A percentile compares a stretch with the other conserved stretches of the same genome.
Evolutionary conservation across 176 grass and related monocot species (phyloP).

Genomic region (Aegilops longissima): DNA sequence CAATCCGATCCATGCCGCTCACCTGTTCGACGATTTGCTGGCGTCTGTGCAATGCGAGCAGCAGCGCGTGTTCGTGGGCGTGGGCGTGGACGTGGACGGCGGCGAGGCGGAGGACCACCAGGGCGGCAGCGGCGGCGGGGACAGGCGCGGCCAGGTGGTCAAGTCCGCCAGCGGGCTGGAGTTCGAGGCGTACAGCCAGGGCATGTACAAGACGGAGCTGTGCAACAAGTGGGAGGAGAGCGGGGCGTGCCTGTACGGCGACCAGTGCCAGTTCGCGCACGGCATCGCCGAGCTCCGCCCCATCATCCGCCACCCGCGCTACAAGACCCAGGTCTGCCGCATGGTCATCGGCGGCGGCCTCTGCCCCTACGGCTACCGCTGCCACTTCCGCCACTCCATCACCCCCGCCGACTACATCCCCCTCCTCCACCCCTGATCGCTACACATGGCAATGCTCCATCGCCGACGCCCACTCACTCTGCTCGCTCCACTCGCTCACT

Average conservation of each 20-base stretch:
- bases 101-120: conserved; percentile 13
- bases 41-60: conserved; percentile 47
- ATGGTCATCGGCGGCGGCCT: conserved; percentile 77
- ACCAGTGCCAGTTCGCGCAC: conserved; percentile 94
- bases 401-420: conserved; percentile 50
- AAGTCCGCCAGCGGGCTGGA: conserved; percentile 54
- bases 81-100: conserved; percentile 9
- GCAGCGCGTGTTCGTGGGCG: conserved; percentile 63
- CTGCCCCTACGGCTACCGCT: conserved; percentile 93
- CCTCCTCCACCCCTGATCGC: conserved; percentile 31
- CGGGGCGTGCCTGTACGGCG: conserved; percentile 65
- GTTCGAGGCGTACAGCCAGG: conserved; percentile 93
- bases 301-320: conserved; percentile 92
- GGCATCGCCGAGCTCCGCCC: conserved; percentile 92
- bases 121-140: background rate
- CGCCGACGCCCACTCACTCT: conserved; percentile 40
- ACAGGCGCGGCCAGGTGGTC: conserved; percentile 20
- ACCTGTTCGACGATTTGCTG: conserved; percentile 3
- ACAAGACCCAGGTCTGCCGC: conserved; percentile 94
- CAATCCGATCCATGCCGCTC: background rate
- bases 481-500: background rate
- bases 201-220: conserved; percentile 98
- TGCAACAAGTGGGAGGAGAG: conserved; percentile 99
- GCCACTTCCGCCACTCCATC: conserved; percentile 92
- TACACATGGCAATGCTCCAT: conserved; percentile 24